A percentile compares a stretch with the other conserved stretches of the same genome.
phyloP scores from a whole-genome alignment of 257 asterid species.

The Leptodermis oblonga region DNA sequence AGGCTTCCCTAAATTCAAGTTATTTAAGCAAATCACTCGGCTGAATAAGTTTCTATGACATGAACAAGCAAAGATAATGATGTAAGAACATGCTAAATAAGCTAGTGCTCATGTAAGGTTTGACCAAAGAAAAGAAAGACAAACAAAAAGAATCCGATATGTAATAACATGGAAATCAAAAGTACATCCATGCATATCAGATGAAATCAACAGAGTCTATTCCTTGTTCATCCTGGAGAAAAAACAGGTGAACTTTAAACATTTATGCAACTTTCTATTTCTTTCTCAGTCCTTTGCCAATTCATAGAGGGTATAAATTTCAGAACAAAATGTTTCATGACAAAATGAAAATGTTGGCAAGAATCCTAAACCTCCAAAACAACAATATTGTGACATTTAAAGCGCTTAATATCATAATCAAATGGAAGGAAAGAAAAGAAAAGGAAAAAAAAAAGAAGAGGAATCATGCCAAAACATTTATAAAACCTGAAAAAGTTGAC shows the following conservation, averaged over 20 bases:
- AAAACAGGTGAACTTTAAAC: too few species aligned
- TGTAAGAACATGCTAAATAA: too few species aligned
- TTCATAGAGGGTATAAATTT: not conserved
- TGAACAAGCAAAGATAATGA: not conserved
- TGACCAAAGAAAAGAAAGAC: too few species aligned
- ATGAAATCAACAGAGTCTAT: not conserved
- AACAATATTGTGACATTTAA: not conserved
- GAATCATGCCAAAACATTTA: not conserved
- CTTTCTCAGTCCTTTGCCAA: not conserved
- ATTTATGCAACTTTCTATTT: too few species aligned
- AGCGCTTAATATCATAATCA: not conserved
- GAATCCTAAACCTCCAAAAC: not conserved
- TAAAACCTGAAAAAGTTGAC: not conserved
- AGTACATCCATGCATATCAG: not conserved
- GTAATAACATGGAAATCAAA: not conserved
- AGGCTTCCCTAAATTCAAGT: not conserved
- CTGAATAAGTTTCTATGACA: not conserved
- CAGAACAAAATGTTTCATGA: not conserved
- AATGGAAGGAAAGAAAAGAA: too few species aligned
- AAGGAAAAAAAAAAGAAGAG: not conserved
- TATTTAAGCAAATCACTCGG: not conserved
- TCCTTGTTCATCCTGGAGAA: too few species aligned
- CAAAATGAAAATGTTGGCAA: not conserved
- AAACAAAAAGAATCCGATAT: too few species aligned
- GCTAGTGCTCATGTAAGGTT: too few species aligned